phyloP scores from a whole-genome alignment of 2,329 filamentous ascomycete species.

The Verticillium longisporum region DNA sequence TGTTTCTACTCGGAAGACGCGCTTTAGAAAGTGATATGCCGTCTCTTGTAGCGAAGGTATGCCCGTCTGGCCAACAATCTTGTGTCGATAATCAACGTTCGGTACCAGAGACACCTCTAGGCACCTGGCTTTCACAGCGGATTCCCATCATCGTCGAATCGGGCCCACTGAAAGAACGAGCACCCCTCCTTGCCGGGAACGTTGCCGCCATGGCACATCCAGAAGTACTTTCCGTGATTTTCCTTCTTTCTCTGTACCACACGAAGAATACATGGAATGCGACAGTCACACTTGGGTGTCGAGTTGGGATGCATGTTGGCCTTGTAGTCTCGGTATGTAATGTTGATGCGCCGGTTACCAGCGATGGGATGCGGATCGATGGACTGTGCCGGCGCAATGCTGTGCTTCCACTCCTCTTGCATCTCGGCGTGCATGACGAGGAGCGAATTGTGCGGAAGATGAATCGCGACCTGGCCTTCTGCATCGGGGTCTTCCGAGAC shows the following conservation, averaged over 20 bases:
- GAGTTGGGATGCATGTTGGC: conserved; percentile 66
- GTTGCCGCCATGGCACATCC: conserved; percentile 83
- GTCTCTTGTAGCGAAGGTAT: no score
- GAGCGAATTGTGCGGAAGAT: conserved; percentile 89
- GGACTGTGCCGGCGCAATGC: conserved; percentile 64
- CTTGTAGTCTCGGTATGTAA: conserved; percentile 89
- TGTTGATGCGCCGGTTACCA: conserved; percentile 76
- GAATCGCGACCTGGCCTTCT: conserved; percentile 83
- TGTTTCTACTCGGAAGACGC: no score
- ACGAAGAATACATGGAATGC: conserved; percentile 60
- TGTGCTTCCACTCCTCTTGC: conserved; percentile 96
- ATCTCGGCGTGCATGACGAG: conserved; percentile 96
- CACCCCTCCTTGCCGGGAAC: conserved; percentile 64
- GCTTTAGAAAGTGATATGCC: no score
- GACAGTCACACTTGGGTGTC: conserved; percentile 74
- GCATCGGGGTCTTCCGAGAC: conserved; percentile 47
- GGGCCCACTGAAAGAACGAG: conserved; percentile 76
- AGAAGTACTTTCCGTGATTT: conserved; percentile 77
- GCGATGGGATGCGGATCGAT: conserved; percentile 82
- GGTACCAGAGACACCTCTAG: background rate
- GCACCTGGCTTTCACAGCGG: conserved; percentile 50
- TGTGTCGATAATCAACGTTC: background rate
- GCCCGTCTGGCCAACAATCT: no score
- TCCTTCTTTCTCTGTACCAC: conserved; percentile 75
- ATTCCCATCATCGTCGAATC: conserved; percentile 80